Conservation (phyloP, 164 flowering plant species). For the Cinnamomum chago region DNA sequence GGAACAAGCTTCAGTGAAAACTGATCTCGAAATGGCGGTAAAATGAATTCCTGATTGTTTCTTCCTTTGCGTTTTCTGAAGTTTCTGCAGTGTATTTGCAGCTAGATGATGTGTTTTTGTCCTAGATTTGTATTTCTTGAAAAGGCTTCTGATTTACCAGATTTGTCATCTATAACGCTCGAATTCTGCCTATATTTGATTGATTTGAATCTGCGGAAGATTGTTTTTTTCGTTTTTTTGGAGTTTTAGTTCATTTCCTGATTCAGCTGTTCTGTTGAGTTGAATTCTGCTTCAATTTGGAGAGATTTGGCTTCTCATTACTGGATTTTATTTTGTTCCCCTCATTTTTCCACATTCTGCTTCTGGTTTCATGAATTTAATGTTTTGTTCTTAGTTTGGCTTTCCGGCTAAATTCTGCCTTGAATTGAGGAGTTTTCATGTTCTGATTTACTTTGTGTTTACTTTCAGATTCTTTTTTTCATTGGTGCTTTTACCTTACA, state of each 20-base stretch:
- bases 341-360: too few relatives aligned
- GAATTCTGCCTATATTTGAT: not conserved
- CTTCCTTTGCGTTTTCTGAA: not conserved
- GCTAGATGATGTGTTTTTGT: not conserved
- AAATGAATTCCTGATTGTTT: slow-evolving; percentile 6
- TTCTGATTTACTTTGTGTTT: not conserved
- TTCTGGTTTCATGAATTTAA: too few relatives aligned
- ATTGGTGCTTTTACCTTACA: too few relatives aligned
- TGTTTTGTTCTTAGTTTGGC: not conserved
- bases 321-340: too few relatives aligned
- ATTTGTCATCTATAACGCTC: not conserved
- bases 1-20: slow-evolving; percentile 87
- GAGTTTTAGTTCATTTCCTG: not conserved
- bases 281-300: not conserved
- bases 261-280: not conserved
- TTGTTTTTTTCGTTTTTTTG: not conserved
- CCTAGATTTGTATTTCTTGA: not conserved
- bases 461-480: not conserved
- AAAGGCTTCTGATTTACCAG: not conserved
- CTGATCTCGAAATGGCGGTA: slow-evolving; percentile 92
- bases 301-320: not conserved
- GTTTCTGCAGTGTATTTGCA: not conserved
- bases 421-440: not conserved
- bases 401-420: not conserved
- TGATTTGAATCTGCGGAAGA: not conserved